Evolutionary conservation across 176 grass and related monocot genomes (phyloP).

Genomic region (Eremochloa ophiuroides): DNA sequence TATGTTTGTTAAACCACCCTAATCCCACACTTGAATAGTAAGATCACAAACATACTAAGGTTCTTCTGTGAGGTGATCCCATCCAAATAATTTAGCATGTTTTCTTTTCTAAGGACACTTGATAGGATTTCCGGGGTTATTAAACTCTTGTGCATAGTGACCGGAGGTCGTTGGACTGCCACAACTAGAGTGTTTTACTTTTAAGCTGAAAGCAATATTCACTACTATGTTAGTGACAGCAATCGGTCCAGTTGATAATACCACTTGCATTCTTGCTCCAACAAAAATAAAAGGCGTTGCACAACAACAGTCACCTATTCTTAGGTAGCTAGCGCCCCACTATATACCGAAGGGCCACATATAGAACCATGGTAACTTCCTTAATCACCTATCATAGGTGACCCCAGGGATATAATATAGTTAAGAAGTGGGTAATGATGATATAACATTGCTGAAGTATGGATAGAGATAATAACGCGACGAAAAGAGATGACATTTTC

Average conservation of each 20-base stretch:
- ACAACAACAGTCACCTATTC: not conserved
- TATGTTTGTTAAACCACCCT: not conserved
- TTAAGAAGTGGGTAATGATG: constrained; percentile 12
- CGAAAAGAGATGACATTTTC: not conserved
- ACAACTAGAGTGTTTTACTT: not conserved
- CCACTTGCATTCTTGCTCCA: not conserved
- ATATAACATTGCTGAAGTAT: constrained; percentile 18
- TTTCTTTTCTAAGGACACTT: not conserved
- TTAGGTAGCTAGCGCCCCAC: not conserved
- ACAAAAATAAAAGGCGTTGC: not conserved
- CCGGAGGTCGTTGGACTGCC: too few species aligned
- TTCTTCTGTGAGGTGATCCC: not conserved
- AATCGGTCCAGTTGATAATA: not conserved
- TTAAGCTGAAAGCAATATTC: constrained; percentile 4
- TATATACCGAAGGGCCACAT: not conserved
- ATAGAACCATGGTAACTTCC: not conserved
- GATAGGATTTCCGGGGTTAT: too few species aligned
- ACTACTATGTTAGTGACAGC: not conserved
- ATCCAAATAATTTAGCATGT: not conserved
- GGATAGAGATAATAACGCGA: not conserved
- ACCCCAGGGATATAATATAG: not conserved
- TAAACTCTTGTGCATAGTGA: too few species aligned
- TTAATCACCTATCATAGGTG: not conserved
- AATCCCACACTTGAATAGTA: not conserved
- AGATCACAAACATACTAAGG: not conserved